Base-by-base conservation (phyloP, 2,329 filamentous ascomycete genomes). In the Escovopsis weberi region DNA sequence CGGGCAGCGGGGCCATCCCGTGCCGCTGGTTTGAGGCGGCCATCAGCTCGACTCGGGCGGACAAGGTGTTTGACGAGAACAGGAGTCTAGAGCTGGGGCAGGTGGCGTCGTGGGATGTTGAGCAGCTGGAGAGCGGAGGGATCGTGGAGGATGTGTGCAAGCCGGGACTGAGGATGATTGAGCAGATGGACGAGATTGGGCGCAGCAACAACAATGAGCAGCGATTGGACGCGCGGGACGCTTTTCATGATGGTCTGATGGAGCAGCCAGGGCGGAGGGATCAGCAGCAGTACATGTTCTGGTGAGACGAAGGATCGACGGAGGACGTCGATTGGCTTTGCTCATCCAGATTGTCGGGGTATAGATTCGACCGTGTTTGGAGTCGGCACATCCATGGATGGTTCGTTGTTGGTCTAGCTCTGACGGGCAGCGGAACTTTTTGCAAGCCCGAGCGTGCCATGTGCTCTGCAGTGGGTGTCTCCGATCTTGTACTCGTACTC, bases 171-270 rank as follows among this genome's bases (percentile, higher is more conserved):
- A 47, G 43, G 2, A 59, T 61, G 53, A 44, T 61, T 10, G 42
- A 47, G 1, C 45, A 51, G n/a, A 59, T 62, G 55, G 58, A 62
- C 41, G 34, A 44, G 0, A 47, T 61, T 11, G 60, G 60, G 1
- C 32, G 38, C 4, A 48, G 45, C 2, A 62, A 61, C 33, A 42
- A 53, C 32, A 58, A 58, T 26, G 48, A 45, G 0, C 46, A 52
- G 35, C 45, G 45, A 0, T 40, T 44, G 12, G 38, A 42, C 19
- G 42, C 45, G 35, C 39, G 42, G 26, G 40, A 38, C 38, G 42
- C 39, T 3, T 36, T 35, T 12, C 43, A 46, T 18, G 45, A 48
- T 23, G 39, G 37, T 8, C 36, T 47, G 32, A 44, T 44, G 5
- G 42, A 44, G 10, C 15, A 26, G 19, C 26, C 39, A 15, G 36